Conservation (phyloP, 2,329 filamentous ascomycete species). For the Colletotrichum sp. region DNA sequence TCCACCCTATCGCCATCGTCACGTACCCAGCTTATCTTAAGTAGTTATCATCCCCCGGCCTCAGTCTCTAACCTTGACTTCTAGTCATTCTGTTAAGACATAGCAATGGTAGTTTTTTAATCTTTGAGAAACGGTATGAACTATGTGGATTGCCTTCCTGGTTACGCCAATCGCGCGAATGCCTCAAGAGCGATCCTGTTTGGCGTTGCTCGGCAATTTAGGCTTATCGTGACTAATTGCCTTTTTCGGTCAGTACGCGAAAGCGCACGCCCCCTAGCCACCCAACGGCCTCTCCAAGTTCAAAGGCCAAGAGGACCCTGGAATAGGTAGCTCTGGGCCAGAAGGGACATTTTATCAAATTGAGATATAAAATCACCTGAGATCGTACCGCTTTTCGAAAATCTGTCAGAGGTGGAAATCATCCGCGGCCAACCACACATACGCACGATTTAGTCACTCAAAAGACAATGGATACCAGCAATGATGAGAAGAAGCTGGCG, state of each 20-base stretch:
- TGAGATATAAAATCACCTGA: not conserved
- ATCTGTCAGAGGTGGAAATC: not conserved
- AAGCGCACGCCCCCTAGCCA: not conserved
- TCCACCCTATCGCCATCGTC: too few species aligned
- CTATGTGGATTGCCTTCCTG: not conserved
- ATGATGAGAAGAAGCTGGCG: not conserved
- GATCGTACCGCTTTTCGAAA: not conserved
- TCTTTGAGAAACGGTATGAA: fast-evolving
- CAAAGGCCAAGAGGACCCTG: not conserved
- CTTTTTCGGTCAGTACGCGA: not conserved
- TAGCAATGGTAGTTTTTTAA: too few species aligned
- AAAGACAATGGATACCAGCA: not conserved
- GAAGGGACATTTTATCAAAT: not conserved
- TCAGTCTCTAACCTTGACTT: too few species aligned
- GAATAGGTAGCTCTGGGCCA: not conserved
- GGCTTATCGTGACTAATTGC: not conserved
- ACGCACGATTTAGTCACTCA: not conserved
- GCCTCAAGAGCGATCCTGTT: not conserved
- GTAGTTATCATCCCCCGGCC: too few species aligned
- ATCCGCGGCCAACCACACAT: not conserved
- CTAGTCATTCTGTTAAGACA: too few species aligned
- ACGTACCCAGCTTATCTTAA: too few species aligned
- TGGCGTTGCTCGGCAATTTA: not conserved
- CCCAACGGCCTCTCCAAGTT: not conserved
- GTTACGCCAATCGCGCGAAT: not conserved